Evolutionary conservation across 2,329 filamentous ascomycete genomes (phyloP).

Genomic region (Ophiocordyceps camponoti-saundersi): DNA sequence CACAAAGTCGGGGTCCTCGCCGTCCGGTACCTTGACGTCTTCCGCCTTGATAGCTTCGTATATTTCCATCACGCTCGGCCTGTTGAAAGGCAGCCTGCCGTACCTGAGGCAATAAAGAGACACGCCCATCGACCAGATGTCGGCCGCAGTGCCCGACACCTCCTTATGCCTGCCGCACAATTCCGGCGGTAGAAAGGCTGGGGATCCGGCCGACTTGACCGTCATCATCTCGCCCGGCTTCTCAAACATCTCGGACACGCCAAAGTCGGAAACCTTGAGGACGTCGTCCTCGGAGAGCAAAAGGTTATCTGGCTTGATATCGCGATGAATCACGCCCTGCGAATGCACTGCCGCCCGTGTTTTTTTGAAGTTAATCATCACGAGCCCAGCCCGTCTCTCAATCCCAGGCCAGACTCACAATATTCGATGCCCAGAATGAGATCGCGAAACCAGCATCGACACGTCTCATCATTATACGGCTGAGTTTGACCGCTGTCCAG

Average conservation of each 20-base stretch:
- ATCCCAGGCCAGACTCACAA: conserved; percentile 32
- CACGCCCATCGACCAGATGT: conserved; percentile 98
- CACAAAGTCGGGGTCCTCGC: conserved; percentile 49
- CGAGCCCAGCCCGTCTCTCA: background rate
- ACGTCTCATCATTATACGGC: conserved; percentile 68
- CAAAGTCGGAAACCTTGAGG: conserved; percentile 96
- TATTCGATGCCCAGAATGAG: conserved; percentile 92
- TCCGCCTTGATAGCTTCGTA: conserved; percentile 77
- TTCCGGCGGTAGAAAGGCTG: conserved; percentile 87
- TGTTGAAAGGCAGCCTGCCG: conserved; percentile 74
- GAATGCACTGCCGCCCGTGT: conserved; percentile 45
- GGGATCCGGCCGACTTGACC: conserved; percentile 83
- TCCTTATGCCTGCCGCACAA: conserved; percentile 77
- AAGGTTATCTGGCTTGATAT: conserved; percentile 96
- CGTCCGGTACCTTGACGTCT: conserved; percentile 40
- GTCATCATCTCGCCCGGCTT: conserved; percentile 75
- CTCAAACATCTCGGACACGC: conserved; percentile 97
- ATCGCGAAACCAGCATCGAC: conserved; percentile 86
- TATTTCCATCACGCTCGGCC: conserved; percentile 62
- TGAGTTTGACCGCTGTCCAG: conserved; percentile 58
- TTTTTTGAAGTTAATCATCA: background rate
- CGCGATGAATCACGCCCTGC: conserved; percentile 86
- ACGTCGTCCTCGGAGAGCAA: conserved; percentile 79
- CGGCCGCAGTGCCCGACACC: conserved; percentile 74
- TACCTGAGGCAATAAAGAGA: conserved; percentile 87